Conservation (phyloP, 805 yeast genomes). For the Teunomyces barrocoloradensis region DNA sequence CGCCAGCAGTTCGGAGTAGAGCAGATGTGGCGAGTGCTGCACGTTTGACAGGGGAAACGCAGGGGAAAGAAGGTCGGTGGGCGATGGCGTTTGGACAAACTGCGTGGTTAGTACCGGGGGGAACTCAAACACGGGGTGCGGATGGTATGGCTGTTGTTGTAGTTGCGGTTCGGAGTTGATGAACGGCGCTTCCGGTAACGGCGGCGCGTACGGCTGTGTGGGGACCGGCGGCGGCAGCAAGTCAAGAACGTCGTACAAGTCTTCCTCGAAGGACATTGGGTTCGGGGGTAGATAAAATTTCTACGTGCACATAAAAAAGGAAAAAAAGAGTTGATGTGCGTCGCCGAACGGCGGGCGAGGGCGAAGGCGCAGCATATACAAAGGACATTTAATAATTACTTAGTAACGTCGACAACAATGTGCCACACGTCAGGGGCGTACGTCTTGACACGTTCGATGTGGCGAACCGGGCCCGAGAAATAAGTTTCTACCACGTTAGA, state of each 20-base stretch:
- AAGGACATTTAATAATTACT: no score
- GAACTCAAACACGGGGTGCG: neutral
- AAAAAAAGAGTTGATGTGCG: no score
- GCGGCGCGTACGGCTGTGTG: conserved; percentile 8
- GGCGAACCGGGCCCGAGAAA: conserved; percentile 20
- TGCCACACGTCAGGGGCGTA: conserved; percentile 90
- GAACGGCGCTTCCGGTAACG: conserved; percentile 14
- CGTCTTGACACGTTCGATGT: conserved; percentile 69
- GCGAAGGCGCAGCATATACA: neutral
- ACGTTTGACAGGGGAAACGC: neutral
- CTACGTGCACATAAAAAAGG: neutral
- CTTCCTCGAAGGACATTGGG: conserved; percentile 17
- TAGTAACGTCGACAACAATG: conserved; percentile 43
- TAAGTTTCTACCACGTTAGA: conserved; percentile 11
- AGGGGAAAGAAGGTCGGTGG: neutral
- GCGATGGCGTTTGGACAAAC: no score
- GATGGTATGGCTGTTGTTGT: neutral
- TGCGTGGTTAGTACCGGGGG: neutral
- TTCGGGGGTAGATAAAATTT: neutral
- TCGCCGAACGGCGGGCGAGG: no score
- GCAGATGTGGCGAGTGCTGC: conserved; percentile 18
- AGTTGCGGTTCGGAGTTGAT: conserved; percentile 10
- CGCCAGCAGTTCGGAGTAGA: conserved; percentile 37
- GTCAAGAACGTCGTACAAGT: conserved; percentile 29
- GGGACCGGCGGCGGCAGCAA: conserved; percentile 20